Percentiles rank a stretch among this genome's conserved stretches.
phyloP scores from a whole-genome alignment of 768 basidiomycete genomes.

The Suillus bovinus region DNA sequence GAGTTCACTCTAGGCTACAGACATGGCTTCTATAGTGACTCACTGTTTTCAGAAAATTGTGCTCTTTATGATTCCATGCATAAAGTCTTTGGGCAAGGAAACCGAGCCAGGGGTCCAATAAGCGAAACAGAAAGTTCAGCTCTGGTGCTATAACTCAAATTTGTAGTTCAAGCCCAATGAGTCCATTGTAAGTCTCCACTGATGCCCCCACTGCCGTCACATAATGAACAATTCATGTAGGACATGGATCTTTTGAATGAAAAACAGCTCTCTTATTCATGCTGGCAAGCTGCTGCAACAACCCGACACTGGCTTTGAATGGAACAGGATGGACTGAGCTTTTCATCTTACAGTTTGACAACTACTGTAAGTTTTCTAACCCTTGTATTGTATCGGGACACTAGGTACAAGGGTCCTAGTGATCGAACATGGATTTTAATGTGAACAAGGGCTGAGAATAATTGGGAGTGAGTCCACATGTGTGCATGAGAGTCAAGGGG shows the following conservation, averaged over 20 bases:
- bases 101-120: slow-evolving; percentile 84
- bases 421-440: no score
- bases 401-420: no score
- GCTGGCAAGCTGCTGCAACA: slow-evolving; percentile 83
- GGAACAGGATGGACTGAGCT: slow-evolving; percentile 91
- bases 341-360: slow-evolving; percentile 90
- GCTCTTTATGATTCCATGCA: slow-evolving; percentile 67
- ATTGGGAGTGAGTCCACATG: no score
- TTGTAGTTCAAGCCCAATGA: slow-evolving; percentile 81
- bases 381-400: neutral
- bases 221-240: slow-evolving; percentile 27
- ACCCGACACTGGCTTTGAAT: slow-evolving; percentile 85
- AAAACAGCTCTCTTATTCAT: slow-evolving; percentile 81
- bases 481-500: no score
- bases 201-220: neutral
- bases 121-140: slow-evolving; percentile 85
- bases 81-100: slow-evolving; percentile 84
- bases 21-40: neutral
- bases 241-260: slow-evolving; percentile 91
- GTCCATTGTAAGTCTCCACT: slow-evolving; percentile 47
- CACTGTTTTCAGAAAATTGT: slow-evolving; percentile 59
- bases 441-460: no score
- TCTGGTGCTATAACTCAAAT: slow-evolving; percentile 84
- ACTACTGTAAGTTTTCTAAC: slow-evolving; percentile 71
- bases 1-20: slow-evolving; percentile 31